Base-by-base conservation (phyloP, 305 asterid genomes). In the Solanum hybrid region DNA sequence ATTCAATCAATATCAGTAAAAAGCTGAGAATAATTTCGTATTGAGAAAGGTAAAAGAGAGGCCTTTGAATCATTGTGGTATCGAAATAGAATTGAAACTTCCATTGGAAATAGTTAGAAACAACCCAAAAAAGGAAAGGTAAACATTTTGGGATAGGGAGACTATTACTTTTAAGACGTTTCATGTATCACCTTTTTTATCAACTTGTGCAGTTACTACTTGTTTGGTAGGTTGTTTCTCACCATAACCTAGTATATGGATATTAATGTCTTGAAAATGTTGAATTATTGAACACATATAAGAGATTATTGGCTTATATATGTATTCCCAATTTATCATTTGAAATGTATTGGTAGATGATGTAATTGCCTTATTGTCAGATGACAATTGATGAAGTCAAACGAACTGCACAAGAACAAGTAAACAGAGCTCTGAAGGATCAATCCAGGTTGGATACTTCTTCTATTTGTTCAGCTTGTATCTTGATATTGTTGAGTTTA, bases 351-450 rank as follows among this genome's bases (percentile, higher is more conserved):
- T 51, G 75, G 75, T 84, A 51, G 27, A 56, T 88, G 56, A 45
- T 88, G 71, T 91, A n/a, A 86, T 64, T 60, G 27, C 80, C 85
- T 26, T 88, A 10, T 85, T 91, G 80, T 69, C 92, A 97, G 99
- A 94, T 93, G 95, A 97, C 98, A 79, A 91, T 97, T 86, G 98
- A 97, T 93, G 99, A 96, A 93, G 98, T 97, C 91, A 95, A 92
- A 94, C 99, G 99, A 87, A 95, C 99, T 77, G 98, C 99, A 84
- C 94, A 97, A 88, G 93, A 94, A 88, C 95, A 95, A 95, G 96
- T 97, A 92, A 96, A 93, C 94, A 95, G 93, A 90, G 98, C 97
- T 78, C 90, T 97, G 91, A 97, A 93, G 92, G 95, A 96, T 42
- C 98, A 95, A 78, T 80, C 98, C 89, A 97, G 99, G 99, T 97